Evolutionary conservation across 2,329 filamentous ascomycete genomes (phyloP), one percentile per base, ranked within the genome.

Genomic region (Bretziella fagacearum): DNA sequence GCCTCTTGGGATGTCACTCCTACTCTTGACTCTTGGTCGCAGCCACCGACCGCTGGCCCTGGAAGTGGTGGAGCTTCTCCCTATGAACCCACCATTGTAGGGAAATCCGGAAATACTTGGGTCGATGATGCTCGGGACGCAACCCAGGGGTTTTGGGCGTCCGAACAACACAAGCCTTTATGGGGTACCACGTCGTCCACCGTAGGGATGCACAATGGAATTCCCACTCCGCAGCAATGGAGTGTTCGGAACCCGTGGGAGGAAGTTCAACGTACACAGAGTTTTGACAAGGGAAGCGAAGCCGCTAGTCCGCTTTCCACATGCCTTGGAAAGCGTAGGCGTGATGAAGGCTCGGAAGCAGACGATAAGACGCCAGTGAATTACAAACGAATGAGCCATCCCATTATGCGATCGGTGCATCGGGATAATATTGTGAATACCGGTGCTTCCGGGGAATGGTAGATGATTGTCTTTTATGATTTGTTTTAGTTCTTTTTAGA

Each of bases 1-100:
- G 25, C 26, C 6, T 17, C 30, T 15, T 50, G 48, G 48, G 41
- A 47, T 23, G 48, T 50, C 18, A 29, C 44, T 3, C 35, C 43
- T 5, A 33, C 35, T 6, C n/a, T 41, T 7, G 48, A 50, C 6
- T 17, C 33, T 4, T 50, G 48, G 48, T 15, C 44, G 10, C 44
- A 47, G 23, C 44, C 41, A 20, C 30, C 41, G 11, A 20, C 37
- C 11, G 15, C 26, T 2, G 39, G 17, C 5, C 25, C 35, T 22
- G 39, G 39, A 6, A 44, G 26, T 5, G 44, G 44, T 22, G 48
- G 48, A 6, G 48, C 40, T 2, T 50, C 48, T 27, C 48, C 48
- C 4, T 50, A 50, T 13, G 33, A 50, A n/a, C 44, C 48, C 5
- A 50, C 48, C 6, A 44, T 50, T 18, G 44, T 47, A 17, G 33